Evolutionary conservation across 2,329 filamentous ascomycete genomes (phyloP).

Genomic region (Pseudofabraea citricarpa): DNA sequence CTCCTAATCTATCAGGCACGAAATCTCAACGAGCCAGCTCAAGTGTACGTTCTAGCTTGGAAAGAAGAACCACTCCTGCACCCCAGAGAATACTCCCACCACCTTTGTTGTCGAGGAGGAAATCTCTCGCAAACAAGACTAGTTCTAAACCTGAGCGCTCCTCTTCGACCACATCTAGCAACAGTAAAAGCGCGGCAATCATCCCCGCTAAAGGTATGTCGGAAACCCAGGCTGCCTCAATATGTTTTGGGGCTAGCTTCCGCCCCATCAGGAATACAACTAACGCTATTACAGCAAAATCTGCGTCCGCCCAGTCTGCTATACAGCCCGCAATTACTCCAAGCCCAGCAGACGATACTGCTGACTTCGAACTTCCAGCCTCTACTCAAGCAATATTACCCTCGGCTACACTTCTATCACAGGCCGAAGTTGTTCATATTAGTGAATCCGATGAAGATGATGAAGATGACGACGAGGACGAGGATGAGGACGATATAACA

Average conservation of each 20-base stretch:
- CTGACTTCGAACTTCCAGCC: not conserved
- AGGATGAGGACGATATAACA: not conserved
- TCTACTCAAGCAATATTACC: not conserved
- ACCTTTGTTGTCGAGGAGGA: not conserved
- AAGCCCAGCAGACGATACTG: not conserved
- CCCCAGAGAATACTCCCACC: not conserved
- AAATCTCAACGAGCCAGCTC: too few species aligned
- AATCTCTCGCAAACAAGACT: not conserved
- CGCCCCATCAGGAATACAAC: not conserved
- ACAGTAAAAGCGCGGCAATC: too few species aligned
- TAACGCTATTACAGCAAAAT: not conserved
- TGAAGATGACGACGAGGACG: not conserved
- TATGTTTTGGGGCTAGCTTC: too few species aligned
- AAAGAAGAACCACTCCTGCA: not conserved
- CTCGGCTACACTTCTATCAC: not conserved
- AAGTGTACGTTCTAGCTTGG: not conserved
- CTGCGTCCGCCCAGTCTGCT: not conserved
- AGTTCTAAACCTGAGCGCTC: not conserved
- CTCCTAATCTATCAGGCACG: too few species aligned
- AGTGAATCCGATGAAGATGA: not conserved
- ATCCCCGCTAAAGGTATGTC: not conserved
- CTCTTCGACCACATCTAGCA: not conserved
- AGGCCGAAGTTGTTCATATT: too few species aligned
- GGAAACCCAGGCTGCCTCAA: not conserved
- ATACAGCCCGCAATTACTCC: not conserved